Conservation (phyloP, 371 early-diverging fungal species). For the Mortierella sp. region DNA sequence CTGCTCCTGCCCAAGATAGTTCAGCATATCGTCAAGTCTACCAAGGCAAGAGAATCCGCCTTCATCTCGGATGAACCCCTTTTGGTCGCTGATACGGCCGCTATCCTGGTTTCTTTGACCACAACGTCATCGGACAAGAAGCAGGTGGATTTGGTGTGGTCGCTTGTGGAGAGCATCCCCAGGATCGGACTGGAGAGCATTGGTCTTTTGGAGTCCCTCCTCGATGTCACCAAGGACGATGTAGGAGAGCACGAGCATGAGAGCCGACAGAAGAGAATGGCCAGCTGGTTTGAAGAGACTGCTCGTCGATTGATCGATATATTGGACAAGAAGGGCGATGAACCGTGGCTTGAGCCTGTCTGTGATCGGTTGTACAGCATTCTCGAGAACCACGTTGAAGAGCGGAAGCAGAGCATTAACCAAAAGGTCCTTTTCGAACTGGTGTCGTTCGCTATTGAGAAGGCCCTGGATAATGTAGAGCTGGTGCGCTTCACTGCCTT, state of each 20-base stretch:
- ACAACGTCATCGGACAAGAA: slow-evolving; percentile 20
- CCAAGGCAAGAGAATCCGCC: slow-evolving; percentile 20
- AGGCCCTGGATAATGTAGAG: slow-evolving; percentile 52
- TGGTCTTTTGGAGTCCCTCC: slow-evolving; percentile 25
- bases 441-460: slow-evolving; percentile 56
- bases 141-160: slow-evolving; percentile 35
- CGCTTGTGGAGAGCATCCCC: slow-evolving; percentile 36
- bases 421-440: slow-evolving; percentile 53
- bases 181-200: slow-evolving; percentile 41
- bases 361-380: slow-evolving; percentile 34
- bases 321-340: slow-evolving; percentile 46
- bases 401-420: slow-evolving; percentile 50
- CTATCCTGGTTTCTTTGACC: slow-evolving; percentile 38
- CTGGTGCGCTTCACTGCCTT: slow-evolving; percentile 45
- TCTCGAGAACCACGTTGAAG: slow-evolving; percentile 44
- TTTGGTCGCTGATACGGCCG: slow-evolving; percentile 26
- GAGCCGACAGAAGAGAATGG: slow-evolving; percentile 42
- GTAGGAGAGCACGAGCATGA: slow-evolving; percentile 16
- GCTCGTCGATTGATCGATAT: slow-evolving; percentile 34
- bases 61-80: slow-evolving; percentile 24
- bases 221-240: slow-evolving; percentile 32
- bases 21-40: slow-evolving; percentile 16
- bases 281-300: slow-evolving; percentile 47
- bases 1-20: slow-evolving; percentile 29
- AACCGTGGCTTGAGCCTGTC: slow-evolving; percentile 54